A percentile compares a stretch with the other conserved stretches of the same genome.
Conservation (phyloP, 1,284 basidiomycete species). For the Ceratobasidium sp. region DNA sequence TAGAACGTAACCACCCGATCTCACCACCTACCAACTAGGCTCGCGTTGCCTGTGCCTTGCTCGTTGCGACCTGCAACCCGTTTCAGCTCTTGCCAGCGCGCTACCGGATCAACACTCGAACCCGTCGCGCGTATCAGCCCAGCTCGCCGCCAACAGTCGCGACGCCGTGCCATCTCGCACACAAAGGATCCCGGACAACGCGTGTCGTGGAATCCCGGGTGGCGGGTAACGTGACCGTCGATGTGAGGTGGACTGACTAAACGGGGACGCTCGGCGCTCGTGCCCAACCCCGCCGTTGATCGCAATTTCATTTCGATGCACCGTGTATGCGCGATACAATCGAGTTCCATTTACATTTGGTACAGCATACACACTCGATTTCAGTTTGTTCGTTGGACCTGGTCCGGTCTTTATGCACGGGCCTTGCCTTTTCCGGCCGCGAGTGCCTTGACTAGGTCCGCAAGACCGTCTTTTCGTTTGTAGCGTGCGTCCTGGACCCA, state of each 20-base stretch:
- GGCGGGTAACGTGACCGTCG: slow-evolving; percentile 13
- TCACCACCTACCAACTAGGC: neutral
- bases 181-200: slow-evolving; percentile 12
- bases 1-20: slow-evolving; percentile 6
- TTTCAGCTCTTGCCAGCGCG: neutral
- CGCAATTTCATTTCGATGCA: slow-evolving; percentile 17
- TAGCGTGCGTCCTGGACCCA: slow-evolving; percentile 28
- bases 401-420: neutral
- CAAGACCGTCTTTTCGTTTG: slow-evolving; percentile 40
- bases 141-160: no score
- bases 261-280: slow-evolving; percentile 16
- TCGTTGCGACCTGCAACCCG: neutral
- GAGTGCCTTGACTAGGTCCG: slow-evolving; percentile 24
- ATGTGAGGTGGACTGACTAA: slow-evolving; percentile 2
- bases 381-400: neutral
- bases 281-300: slow-evolving; percentile 26
- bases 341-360: neutral
- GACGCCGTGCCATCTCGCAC: neutral
- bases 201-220: neutral
- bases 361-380: neutral
- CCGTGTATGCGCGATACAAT: slow-evolving; percentile 17
- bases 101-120: neutral
- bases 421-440: slow-evolving; percentile 39
- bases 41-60: neutral
- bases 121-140: neutral